These are phyloP conservation scores for Pulveroboletus sp. DNA, from an alignment of 768 basidiomycete genomes.

Conservation along the genomic window DNA sequence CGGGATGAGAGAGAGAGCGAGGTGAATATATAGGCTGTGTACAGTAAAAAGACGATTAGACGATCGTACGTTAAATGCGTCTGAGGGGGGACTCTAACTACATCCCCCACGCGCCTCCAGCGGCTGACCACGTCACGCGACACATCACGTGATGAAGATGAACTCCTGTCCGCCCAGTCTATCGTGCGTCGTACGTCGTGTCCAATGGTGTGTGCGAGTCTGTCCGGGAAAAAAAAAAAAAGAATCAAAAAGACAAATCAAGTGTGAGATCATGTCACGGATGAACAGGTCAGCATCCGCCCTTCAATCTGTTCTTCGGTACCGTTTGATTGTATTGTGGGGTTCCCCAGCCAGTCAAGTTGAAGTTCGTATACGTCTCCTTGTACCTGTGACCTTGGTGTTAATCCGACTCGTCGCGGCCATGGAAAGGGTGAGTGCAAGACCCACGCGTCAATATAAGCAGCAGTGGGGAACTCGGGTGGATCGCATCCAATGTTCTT, in stretches of 20 bases:
- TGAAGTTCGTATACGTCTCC: constrained; percentile 43
- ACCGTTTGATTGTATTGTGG: constrained; percentile 45
- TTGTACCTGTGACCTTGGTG: constrained; percentile 29
- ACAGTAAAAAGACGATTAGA: constrained; percentile 16
- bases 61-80: constrained; percentile 7
- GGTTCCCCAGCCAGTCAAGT: constrained; percentile 40
- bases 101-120: constrained; percentile 12
- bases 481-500: constrained; percentile 69
- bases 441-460: constrained; percentile 69
- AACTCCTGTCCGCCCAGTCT: constrained; percentile 9
- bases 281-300: constrained; percentile 22
- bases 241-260: neutral
- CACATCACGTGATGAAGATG: constrained; percentile 30
- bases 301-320: constrained; percentile 51
- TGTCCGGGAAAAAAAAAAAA: neutral
- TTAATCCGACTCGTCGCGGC: neutral
- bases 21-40: constrained; percentile 26
- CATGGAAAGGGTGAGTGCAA: neutral
- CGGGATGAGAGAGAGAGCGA: constrained; percentile 3
- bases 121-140: constrained; percentile 27
- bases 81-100: neutral
- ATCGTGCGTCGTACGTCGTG: too few relatives aligned
- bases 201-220: too few relatives aligned
- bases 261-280: neutral
- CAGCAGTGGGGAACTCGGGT: constrained; percentile 60